Base-by-base conservation (phyloP, 2,329 filamentous ascomycete species). In the Thelonectria blattea region DNA sequence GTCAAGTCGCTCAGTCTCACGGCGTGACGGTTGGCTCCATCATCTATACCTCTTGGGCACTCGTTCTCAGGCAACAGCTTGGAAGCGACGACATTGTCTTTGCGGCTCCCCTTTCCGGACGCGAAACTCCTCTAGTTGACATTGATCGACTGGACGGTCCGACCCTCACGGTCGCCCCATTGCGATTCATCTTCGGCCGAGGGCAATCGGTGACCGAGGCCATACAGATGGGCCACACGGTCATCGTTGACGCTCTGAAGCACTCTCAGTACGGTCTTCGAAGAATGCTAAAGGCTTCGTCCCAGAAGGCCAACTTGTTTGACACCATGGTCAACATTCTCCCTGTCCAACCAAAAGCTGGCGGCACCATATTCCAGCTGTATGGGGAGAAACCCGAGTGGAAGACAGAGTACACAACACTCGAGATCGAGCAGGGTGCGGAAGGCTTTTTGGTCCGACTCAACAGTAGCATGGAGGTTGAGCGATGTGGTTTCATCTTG, bases 181-280 rank as follows among this genome's bases (percentile, higher is more conserved):
- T 70, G 27, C 56, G 74, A 7, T 52, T 73, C 11, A 59, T 62
- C 2, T 24, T 73, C 0, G 56, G 59, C 1, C 43, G 61, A 11
- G 48, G 64, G 1, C 54, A 46, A 9, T 54, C 63, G 2, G 46
- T 85, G 9, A 47, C 58, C 14, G 58, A 68, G 2, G 5, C 62
- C 2, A 45, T 58, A 11, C 58, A 62, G 52, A 56, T 43, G 41
- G 41, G 41, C 8, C 41, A 43, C 20, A 17, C 10, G 10, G 41
- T 43, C 41, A 20, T 17, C 8, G 22, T 20, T 9, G 41, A 43
- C 17, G 41, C n/a, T 8, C 10, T 43, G 7, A 65, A 52, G 45
- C 68, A 74, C 42, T 73, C 69, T 22, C 61, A 73, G 10, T 39
- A 68, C 6, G 70, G 71, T 6, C 55, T 75, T 37, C 47, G 65